phyloP scores from a whole-genome alignment of 495 filamentous ascomycete species.

The Podospora pseudopauciseta region DNA sequence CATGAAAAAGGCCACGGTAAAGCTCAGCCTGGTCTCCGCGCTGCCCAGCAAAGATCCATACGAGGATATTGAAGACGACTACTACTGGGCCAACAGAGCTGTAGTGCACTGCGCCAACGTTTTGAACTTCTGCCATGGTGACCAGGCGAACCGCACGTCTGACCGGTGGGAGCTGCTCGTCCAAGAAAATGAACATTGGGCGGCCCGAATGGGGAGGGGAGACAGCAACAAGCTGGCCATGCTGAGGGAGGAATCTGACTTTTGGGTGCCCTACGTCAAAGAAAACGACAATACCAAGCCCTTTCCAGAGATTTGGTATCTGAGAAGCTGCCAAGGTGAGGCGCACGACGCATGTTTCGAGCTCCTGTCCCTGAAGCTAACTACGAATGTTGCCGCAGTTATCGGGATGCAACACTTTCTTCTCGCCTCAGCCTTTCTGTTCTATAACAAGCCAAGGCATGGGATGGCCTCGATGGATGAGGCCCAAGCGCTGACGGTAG shows the following conservation, averaged over 20 bases:
- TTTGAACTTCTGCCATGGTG: slow-evolving; percentile 47
- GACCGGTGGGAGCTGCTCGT: slow-evolving; percentile 23
- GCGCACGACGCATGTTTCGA: background rate
- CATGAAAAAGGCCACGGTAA: slow-evolving; percentile 45
- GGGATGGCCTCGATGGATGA: background rate
- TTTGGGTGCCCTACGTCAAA: slow-evolving; percentile 10
- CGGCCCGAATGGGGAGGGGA: background rate
- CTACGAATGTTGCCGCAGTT: slow-evolving; percentile 27
- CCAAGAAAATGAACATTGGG: slow-evolving; percentile 22
- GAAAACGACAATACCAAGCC: background rate
- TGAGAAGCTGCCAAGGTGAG: slow-evolving; percentile 47
- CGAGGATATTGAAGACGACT: slow-evolving; percentile 36
- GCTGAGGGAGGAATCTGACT: background rate
- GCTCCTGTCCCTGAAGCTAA: background rate
- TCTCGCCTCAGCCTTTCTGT: slow-evolving; percentile 42
- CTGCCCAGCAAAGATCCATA: slow-evolving; percentile 44
- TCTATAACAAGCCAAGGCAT: slow-evolving; percentile 24
- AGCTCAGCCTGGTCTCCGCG: slow-evolving; percentile 38
- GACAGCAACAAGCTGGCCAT: background rate
- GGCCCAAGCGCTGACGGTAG: background rate
- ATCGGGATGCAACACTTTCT: slow-evolving; percentile 55
- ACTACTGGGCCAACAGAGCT: slow-evolving; percentile 52
- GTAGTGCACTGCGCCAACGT: slow-evolving; percentile 52
- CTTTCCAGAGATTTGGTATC: slow-evolving; percentile 49
- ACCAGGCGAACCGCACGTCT: slow-evolving; percentile 21